Evolutionary conservation across 768 basidiomycete genomes (phyloP), one percentile per base, ranked within the genome.

Genomic region (Coprinellus micaceus): DNA sequence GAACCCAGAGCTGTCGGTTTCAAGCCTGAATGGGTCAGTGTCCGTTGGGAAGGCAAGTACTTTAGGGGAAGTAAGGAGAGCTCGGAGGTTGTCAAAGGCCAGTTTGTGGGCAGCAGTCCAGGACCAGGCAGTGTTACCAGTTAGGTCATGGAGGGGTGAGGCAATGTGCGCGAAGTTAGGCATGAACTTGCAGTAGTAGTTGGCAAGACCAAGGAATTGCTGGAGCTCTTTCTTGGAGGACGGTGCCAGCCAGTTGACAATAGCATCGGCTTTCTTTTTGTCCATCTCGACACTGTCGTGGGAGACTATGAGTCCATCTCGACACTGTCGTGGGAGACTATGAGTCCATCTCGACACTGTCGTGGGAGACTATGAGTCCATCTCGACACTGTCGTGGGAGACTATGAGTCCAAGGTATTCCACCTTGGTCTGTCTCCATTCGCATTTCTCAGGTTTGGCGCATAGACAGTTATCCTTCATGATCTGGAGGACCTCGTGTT

Each of bases 251-350:
- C 49, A 59, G 2, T 55, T 19, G 17, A 11, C 2, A 22, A 59
- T 48, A 11, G 30, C 41, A 52, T 52, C 9, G 45, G 76, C 58
- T 54, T 77, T 77, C 0, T 45, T 36, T 0, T 63, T 61, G 30
- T 74, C 69, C 73, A 77, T 77, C 55, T 77, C 77, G 1, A 41
- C 37, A 0, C n/a, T n/a, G n/a, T n/a, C n/a, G n/a, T n/a, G n/a
- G n/a, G n/a, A n/a, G n/a, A n/a, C n/a, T n/a, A n/a, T n/a, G n/a
- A n/a, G n/a, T n/a, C n/a, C n/a, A n/a, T n/a, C n/a, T n/a, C n/a
- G n/a, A n/a, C n/a, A n/a, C n/a, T n/a, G n/a, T n/a, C n/a, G n/a
- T n/a, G n/a, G n/a, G n/a, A n/a, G n/a, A n/a, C n/a, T n/a, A n/a
- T n/a, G n/a, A n/a, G n/a, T n/a, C n/a, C n/a, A n/a, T n/a, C n/a